A percentile compares a stretch with the other conserved stretches of the same genome.
phyloP scores from a whole-genome alignment of 495 filamentous ascomycete species.

The Podospora pseudopauciseta region DNA sequence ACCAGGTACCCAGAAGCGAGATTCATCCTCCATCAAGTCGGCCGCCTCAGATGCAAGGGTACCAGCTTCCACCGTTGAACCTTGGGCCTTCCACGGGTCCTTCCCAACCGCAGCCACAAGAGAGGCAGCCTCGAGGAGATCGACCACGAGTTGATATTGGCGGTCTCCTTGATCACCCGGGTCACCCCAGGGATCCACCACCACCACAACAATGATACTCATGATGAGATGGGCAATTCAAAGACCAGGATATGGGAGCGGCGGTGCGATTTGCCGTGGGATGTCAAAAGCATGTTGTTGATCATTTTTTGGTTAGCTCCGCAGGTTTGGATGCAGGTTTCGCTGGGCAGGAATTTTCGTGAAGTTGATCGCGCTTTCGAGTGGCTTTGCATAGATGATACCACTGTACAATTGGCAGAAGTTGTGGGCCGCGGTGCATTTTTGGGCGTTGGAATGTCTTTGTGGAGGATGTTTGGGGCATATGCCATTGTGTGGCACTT shows the following conservation, averaged over 20 bases:
- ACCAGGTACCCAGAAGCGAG: conserved; percentile 48
- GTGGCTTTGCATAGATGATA: conserved; percentile 22
- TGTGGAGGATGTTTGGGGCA: background rate
- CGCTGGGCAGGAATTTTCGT: background rate
- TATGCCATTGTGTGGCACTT: conserved; percentile 16
- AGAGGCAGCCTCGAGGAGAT: conserved; percentile 39
- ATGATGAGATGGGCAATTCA: no score
- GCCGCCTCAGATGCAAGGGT: conserved; percentile 38
- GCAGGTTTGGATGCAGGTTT: background rate
- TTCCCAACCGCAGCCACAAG: conserved; percentile 14
- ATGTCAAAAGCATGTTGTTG: background rate
- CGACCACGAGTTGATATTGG: conserved; percentile 52
- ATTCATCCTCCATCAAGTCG: conserved; percentile 31
- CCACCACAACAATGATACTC: background rate
- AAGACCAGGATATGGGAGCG: background rate
- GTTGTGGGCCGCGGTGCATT: conserved; percentile 7
- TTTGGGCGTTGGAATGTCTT: conserved; percentile 8
- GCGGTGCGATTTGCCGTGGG: background rate
- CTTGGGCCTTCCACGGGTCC: conserved; percentile 39
- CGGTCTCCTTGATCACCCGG: conserved; percentile 49
- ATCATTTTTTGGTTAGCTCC: background rate
- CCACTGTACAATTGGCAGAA: conserved; percentile 19
- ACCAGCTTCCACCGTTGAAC: conserved; percentile 50
- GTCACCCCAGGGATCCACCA: conserved; percentile 26
- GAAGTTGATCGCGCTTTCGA: background rate